Evolutionary conservation across 1,139 yeast genomes (phyloP), one percentile per base, ranked within the genome.

Genomic region (Pichia terricola): DNA sequence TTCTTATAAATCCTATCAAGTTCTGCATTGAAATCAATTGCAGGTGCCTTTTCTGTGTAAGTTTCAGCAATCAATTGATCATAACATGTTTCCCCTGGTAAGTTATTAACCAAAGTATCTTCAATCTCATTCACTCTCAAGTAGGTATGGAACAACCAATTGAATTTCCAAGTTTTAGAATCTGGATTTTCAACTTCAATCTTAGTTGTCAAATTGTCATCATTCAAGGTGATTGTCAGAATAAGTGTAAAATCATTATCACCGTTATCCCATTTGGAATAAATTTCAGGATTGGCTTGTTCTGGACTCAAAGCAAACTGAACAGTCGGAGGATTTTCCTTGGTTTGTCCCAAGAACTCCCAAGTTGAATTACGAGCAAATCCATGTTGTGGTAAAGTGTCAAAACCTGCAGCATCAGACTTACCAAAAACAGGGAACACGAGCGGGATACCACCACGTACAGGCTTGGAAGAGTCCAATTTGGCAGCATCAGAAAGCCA

Each of bases 381-480:
- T 2, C 98, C 98, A 61, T 91, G 98, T 66, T 91, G 97, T 11
- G 96, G 96, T 54, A 91, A 74, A 57, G 60, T 52, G 37, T 61
- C 60, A 48, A 69, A 62, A 1, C 64, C 66, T 9, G 44, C 67
- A 52, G 69, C 62, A 50, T 71, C 54, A 27, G 79, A 74, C 60
- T 85, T 87, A 48, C 98, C 97, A 63, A 91, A 91, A 6, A 88
- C 81, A 2, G 97, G 98, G 73, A 91, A 91, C 3, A 89, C 97
- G 31, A 91, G 70, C 10, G 98, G 98, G 44, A 91, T 85, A 41
- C 98, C 98, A 49, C 98, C 98, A 60, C 98, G 76, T 28, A 91
- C 96, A 1, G 97, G 94, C 61, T 83, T 85, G 41, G 89, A 66
- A 4, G 96, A 96, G 57, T 91, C 97, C 50, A 89, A 67, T 55